phyloP scores from a whole-genome alignment of 2,329 filamentous ascomycete species.

The Fusarium bulbicola region DNA sequence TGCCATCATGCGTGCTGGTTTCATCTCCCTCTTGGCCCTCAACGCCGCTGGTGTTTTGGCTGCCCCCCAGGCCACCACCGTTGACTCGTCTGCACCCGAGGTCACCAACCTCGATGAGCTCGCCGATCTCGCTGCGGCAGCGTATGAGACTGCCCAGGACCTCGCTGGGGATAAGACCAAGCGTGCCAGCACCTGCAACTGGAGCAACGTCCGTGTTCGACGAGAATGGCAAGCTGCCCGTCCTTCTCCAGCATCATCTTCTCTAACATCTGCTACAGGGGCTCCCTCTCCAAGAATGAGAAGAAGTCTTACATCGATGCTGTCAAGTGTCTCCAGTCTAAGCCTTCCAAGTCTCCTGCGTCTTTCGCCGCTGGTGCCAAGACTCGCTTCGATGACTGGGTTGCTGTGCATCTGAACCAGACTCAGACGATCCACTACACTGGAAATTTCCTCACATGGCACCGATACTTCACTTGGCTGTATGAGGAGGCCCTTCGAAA shows the following conservation, averaged over 20 bases:
- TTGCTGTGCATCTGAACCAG: slow-evolving; percentile 59
- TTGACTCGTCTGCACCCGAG: slow-evolving; percentile 24
- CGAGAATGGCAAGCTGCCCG: slow-evolving; percentile 43
- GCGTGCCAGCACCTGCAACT: slow-evolving; percentile 39
- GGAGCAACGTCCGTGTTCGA: slow-evolving; percentile 44
- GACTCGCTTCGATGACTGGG: slow-evolving; percentile 60
- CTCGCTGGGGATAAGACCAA: slow-evolving; percentile 28
- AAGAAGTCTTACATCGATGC: slow-evolving; percentile 54
- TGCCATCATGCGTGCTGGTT: slow-evolving; percentile 33
- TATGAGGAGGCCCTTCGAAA: slow-evolving; percentile 46
- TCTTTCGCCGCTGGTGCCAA: slow-evolving; percentile 53
- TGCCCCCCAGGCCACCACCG: slow-evolving; percentile 24
- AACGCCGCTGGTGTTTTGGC: slow-evolving; percentile 37
- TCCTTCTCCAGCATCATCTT: fast-evolving
- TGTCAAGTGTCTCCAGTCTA: slow-evolving; percentile 54
- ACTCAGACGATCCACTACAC: slow-evolving; percentile 55
- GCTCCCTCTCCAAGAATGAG: slow-evolving; percentile 35
- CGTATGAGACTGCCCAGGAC: slow-evolving; percentile 38
- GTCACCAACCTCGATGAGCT: slow-evolving; percentile 33
- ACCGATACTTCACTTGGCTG: slow-evolving; percentile 46
- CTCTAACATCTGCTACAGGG: slow-evolving; percentile 27
- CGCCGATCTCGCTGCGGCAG: slow-evolving; percentile 32
- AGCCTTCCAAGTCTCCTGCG: slow-evolving; percentile 48
- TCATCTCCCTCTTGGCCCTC: slow-evolving; percentile 33
- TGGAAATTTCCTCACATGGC: slow-evolving; percentile 46